Percentiles rank a stretch among this genome's conserved stretches.
phyloP scores from a whole-genome alignment of 352 stramenopile species.

The Phytopythium litorale region DNA sequence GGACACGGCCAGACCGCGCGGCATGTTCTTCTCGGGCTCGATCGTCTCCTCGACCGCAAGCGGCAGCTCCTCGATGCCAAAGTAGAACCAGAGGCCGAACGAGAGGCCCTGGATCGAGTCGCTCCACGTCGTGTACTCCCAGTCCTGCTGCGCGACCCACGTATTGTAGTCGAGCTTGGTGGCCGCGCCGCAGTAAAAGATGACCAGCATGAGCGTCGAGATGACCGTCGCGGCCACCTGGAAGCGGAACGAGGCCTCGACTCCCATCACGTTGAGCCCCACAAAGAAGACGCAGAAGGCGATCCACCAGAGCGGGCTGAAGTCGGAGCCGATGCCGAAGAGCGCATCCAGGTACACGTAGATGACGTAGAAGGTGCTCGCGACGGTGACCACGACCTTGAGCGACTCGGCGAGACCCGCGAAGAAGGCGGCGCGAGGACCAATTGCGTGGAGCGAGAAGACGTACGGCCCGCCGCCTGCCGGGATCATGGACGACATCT shows the following conservation, averaged over 20 bases:
- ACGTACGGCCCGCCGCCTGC: slow-evolving; percentile 55
- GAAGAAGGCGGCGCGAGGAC: slow-evolving; percentile 36
- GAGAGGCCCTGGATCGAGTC: slow-evolving; percentile 51
- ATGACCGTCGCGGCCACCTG: slow-evolving; percentile 45
- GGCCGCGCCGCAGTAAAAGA: slow-evolving; percentile 51
- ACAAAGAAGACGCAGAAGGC: slow-evolving; percentile 51
- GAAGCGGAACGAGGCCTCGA: slow-evolving; percentile 57
- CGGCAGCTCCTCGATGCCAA: slow-evolving; percentile 65
- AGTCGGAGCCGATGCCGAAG: slow-evolving; percentile 29
- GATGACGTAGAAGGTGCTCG: slow-evolving; percentile 40
- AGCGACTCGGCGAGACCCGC: slow-evolving; percentile 44
- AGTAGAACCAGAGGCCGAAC: slow-evolving; percentile 64
- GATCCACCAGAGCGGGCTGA: slow-evolving; percentile 40
- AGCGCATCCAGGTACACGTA: slow-evolving; percentile 47
- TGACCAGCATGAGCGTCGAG: slow-evolving; percentile 38
- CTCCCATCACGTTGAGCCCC: slow-evolving; percentile 40
- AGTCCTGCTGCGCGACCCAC: slow-evolving; percentile 48
- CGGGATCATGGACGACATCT: slow-evolving; percentile 51
- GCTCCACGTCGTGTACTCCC: slow-evolving; percentile 41
- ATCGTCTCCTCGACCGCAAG: slow-evolving; percentile 73
- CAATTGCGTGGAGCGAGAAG: slow-evolving; percentile 52
- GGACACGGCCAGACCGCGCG: slow-evolving; percentile 40
- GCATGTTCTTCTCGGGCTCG: slow-evolving; percentile 66
- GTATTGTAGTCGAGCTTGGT: slow-evolving; percentile 46
- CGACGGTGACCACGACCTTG: slow-evolving; percentile 57